Percentiles rank a stretch among this genome's conserved stretches.
These are phyloP conservation scores for Stagonosporopsis rhizophila DNA, from an alignment of 2,329 filamentous ascomycete genomes.

Conservation along the genomic window DNA sequence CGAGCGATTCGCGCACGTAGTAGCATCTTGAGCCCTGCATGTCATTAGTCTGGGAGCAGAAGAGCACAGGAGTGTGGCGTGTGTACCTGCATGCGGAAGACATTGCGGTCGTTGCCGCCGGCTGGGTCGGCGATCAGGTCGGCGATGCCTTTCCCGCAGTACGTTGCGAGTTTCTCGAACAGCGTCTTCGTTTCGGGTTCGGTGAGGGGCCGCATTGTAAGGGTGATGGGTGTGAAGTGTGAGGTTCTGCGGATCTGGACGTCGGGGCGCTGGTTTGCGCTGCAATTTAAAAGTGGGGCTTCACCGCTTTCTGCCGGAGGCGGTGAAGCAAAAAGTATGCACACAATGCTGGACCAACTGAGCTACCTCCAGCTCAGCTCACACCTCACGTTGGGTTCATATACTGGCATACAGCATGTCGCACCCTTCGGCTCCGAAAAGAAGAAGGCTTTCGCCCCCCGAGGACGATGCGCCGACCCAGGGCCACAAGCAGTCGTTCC, in stretches of 20 bases:
- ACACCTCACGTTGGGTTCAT: not conserved
- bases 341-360: not conserved
- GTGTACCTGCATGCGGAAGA: conserved; percentile 60
- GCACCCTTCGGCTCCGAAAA: conserved; percentile 45
- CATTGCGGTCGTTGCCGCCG: conserved; percentile 45
- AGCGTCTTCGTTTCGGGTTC: conserved; percentile 80
- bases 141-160: conserved; percentile 86
- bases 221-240: conserved; percentile 6
- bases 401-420: conserved; percentile 35
- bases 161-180: conserved; percentile 92
- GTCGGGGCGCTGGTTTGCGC: conserved; percentile 5
- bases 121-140: conserved; percentile 63
- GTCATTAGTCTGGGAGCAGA: conserved; percentile 11
- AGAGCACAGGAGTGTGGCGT: not conserved
- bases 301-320: conserved; percentile 6
- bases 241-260: conserved; percentile 3
- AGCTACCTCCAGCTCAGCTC: not conserved
- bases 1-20: conserved; percentile 87
- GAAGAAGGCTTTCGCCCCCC: conserved; percentile 48
- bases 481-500: conserved; percentile 61
- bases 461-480: conserved; percentile 32
- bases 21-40: conserved; percentile 80
- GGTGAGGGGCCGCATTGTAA: conserved; percentile 77
- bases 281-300: not conserved
- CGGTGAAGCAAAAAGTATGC: conserved; percentile 11